Percentiles rank a stretch among this genome's conserved stretches.
phyloP scores from a whole-genome alignment of 2,329 filamentous ascomycete species.

The Ceratocystis lukuohia region DNA sequence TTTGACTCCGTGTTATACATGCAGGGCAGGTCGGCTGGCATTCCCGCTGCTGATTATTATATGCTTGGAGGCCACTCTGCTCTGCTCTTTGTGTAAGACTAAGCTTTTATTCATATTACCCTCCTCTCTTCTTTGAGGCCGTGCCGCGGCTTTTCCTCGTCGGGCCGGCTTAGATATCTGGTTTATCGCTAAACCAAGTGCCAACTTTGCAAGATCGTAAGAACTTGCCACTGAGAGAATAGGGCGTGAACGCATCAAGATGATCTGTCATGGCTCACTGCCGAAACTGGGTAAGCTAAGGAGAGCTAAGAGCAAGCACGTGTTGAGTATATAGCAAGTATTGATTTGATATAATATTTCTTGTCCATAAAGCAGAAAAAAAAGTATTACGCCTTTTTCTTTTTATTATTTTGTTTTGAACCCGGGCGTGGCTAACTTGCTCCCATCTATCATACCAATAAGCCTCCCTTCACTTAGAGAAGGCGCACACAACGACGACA shows the following conservation, averaged over 20 bases:
- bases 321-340: background rate
- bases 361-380: background rate
- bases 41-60: too few relatives aligned
- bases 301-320: background rate
- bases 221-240: background rate
- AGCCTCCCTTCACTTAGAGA: background rate
- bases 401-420: slow-evolving; percentile 16
- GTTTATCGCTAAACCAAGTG: background rate
- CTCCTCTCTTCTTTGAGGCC: background rate
- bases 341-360: background rate
- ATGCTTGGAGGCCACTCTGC: too few relatives aligned
- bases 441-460: slow-evolving; percentile 12
- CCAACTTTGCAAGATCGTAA: background rate
- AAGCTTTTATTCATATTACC: background rate
- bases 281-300: background rate
- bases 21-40: too few relatives aligned
- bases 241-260: background rate
- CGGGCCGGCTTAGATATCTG: background rate
- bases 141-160: too few relatives aligned
- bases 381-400: slow-evolving; percentile 2
- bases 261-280: background rate
- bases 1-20: too few relatives aligned
- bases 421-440: background rate
- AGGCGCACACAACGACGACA: background rate
- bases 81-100: too few relatives aligned